Percentiles rank a stretch among this genome's conserved stretches.
Conservation (phyloP, 2,329 filamentous ascomycete genomes). For the Podosphaera fusca region DNA sequence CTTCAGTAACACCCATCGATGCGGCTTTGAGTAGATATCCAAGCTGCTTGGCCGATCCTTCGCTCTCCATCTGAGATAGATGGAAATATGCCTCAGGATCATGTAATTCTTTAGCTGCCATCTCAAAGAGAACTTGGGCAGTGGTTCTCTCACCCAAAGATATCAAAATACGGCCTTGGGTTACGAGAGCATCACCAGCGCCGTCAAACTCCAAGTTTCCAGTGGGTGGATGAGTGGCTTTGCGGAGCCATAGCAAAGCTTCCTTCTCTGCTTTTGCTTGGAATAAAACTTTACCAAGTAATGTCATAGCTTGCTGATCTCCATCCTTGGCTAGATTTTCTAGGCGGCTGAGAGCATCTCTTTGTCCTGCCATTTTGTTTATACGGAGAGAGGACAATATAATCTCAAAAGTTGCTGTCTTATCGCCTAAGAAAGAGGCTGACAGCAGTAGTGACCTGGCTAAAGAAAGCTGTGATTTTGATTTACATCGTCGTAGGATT, state of each 20-base stretch:
- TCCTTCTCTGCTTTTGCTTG: constrained; percentile 6
- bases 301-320: constrained; percentile 13
- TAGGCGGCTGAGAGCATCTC: constrained; percentile 6
- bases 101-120: constrained; percentile 14
- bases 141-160: constrained; percentile 4
- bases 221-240: constrained; percentile 6
- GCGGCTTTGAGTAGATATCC: constrained; percentile 15
- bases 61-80: constrained; percentile 9
- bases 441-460: constrained; percentile 9
- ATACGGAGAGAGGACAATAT: constrained; percentile 6
- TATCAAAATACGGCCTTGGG: constrained; percentile 9
- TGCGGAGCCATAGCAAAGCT: constrained; percentile 11
- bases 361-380: constrained; percentile 3
- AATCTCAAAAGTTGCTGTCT: constrained; percentile 10
- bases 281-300: constrained; percentile 12
- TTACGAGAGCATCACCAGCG: constrained; percentile 10
- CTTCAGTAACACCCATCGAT: constrained; percentile 12
- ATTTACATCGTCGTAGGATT: constrained; percentile 8
- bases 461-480: constrained; percentile 6
- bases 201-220: constrained; percentile 9
- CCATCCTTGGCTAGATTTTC: constrained; percentile 9
- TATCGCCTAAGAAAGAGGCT: constrained; percentile 13
- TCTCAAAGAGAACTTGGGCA: constrained; percentile 11
- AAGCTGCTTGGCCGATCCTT: constrained; percentile 6
- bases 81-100: constrained; percentile 14